Evolutionary conservation across 371 early-diverging fungal genomes (phyloP), one percentile per base, ranked within the genome.

Genomic region (Rhizopus sp.): DNA sequence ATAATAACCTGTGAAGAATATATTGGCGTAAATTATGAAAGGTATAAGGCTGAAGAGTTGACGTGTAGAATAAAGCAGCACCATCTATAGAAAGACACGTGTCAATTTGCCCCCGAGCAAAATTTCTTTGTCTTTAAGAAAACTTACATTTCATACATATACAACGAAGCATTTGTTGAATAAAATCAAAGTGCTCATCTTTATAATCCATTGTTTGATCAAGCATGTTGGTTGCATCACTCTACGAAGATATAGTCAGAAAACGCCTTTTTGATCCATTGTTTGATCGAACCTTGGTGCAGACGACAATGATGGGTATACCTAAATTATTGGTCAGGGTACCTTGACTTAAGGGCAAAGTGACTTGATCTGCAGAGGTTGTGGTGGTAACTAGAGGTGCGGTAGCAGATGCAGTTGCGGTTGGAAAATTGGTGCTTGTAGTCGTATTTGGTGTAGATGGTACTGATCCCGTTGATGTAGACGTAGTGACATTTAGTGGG

Each of bases 151-250:
- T 89, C 70, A 96, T 85, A 66, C 94, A 93, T 15, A 95, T 73
- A 31, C 94, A 89, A 49, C 98, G 88, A 46, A 97, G 76, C 23
- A 86, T 84, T 67, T 96, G 96, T 71, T 96, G 96, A 64, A 97
- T 93, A 73, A 88, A 95, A 70, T 96, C 98, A 70, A 97, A 95
- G 45, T 88, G 87, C 51, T 93, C 94, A 55, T 97, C 96, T 68
- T 87, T 88, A 73, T 87, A 95, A 29, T 90, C 93, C 44, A 82
- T 75, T 48, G 93, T 92, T 41, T 90, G 87, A 69, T 95, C 95
- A 53, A 94, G 68, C 48, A 68, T 73, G 59, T 80, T 80, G 53
- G 91, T 86, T 13, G 82, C 68, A 63, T 97, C 97, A 17, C 94
- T 83, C 93, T 93, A 67, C 23, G 23, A 23, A 23, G 2, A 23